These are phyloP conservation scores for Phytophthora cryptogea DNA, from an alignment of 352 stramenopile genomes.

Conservation along the genomic window DNA sequence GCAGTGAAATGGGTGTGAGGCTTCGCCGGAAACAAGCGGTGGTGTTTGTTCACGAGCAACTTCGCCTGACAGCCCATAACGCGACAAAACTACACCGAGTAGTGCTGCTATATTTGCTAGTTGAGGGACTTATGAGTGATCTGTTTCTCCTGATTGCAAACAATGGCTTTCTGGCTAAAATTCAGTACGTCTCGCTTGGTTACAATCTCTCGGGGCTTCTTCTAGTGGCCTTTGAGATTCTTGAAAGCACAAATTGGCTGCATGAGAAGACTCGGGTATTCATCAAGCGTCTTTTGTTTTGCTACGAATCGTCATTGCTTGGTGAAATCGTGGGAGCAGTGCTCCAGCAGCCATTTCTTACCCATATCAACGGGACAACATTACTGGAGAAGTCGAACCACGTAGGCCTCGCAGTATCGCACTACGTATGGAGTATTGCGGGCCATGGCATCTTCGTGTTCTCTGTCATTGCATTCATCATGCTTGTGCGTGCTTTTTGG, in stretches of 20 bases:
- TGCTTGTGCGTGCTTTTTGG: conserved; percentile 13
- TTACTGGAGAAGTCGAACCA: conserved; percentile 13
- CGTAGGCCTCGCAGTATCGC: conserved; percentile 13
- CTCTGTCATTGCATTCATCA: conserved; percentile 17
- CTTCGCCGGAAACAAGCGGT: conserved; percentile 20
- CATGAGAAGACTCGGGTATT: conserved; percentile 1
- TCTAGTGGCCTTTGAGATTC: conserved; percentile 32
- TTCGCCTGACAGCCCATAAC: conserved; percentile 14
- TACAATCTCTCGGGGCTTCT: conserved; percentile 35
- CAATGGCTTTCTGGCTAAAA: conserved; percentile 21
- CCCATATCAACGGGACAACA: conserved; percentile 16
- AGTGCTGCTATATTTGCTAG: conserved; percentile 27
- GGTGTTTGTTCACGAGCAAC: conserved; percentile 30
- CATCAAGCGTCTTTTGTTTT: conserved; percentile 32
- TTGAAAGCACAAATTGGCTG: conserved; percentile 23
- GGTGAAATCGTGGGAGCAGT: conserved; percentile 17
- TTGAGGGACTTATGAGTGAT: conserved; percentile 36
- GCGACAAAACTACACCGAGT: conserved; percentile 21
- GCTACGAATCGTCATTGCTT: conserved; percentile 25
- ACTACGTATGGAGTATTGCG: conserved; percentile 33
- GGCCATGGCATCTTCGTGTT: conserved; percentile 27
- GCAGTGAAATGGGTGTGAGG: conserved; percentile 5
- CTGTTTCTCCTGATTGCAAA: conserved; percentile 36
- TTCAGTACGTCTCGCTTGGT: conserved; percentile 29
- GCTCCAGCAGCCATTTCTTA: conserved; percentile 25